Evolutionary conservation across 257 asterid species (phyloP).

Genomic region (Solanum verrucosum): DNA sequence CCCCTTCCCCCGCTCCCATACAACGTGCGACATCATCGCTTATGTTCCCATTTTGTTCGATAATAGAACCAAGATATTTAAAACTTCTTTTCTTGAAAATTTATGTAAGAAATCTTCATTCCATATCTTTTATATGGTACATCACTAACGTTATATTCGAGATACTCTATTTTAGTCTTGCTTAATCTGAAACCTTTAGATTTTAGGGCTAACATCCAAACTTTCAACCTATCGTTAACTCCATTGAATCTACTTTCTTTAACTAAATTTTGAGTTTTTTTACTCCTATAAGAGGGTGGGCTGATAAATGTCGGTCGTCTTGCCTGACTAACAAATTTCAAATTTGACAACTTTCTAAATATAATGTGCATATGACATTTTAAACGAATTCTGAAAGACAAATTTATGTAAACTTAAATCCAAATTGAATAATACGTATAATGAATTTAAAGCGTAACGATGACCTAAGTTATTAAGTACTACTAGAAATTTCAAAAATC

Average conservation of each 20-base stretch:
- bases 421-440: background rate
- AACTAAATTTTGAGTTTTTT: background rate
- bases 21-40: too few species aligned
- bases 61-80: background rate
- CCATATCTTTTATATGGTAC: too few species aligned
- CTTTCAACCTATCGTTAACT: background rate
- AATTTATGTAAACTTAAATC: rapidly evolving
- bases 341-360: background rate
- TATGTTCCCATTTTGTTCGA: too few species aligned
- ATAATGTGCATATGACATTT: background rate
- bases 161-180: background rate
- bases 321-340: background rate
- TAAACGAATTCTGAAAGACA: background rate
- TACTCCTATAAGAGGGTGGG: background rate
- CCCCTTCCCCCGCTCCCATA: background rate
- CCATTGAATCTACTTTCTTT: background rate
- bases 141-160: background rate
- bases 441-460: background rate
- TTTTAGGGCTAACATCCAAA: background rate
- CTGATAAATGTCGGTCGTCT: too few species aligned
- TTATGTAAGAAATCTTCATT: background rate
- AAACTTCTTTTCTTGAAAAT: background rate
- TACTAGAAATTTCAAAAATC: background rate
- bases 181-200: background rate
- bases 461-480: background rate